Evolutionary conservation across 495 filamentous ascomycete genomes (phyloP), one percentile per base, ranked within the genome.

Genomic region (Aeminium ludgeri): DNA sequence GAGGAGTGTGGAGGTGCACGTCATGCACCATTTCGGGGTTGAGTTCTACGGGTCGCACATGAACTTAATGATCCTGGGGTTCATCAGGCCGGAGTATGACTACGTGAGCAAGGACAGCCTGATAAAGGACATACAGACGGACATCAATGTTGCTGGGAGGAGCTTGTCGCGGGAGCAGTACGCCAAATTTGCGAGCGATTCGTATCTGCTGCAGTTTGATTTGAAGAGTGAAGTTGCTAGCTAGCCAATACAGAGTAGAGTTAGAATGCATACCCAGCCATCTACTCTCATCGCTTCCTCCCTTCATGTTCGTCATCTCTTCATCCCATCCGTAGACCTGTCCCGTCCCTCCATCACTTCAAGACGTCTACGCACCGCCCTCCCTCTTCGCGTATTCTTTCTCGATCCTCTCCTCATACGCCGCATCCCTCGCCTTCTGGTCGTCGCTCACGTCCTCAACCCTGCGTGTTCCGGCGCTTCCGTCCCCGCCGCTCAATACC

Each of bases 21-120:
- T 97, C 41, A 68, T 97, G 63, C 77, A 81, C 61, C 49, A 44
- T 44, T 92, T 76, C 65, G 61, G 25, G 45, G 60, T 55, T 30
- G 82, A 95, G 55, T 97, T 97, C 66, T 97, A 97, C 64, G 78
- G 68, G 33, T 70, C 67, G 6, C 64, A 69, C 36, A 78, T 97
- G 65, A 76, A 82, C 37, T 65, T 96, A 5, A 50, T 81, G 17
- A 70, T 97, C 44, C 56, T 86, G 41, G 89, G 89, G 12, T 96
- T 78, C 58, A 84, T 97, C 30, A 73, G 89, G 30, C 77, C 80
- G 10, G 89, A 97, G 55, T 76, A 70, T 52, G 85, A 96, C 59
- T 97, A 97, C 61, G 70, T 76, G 23, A 75, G 70, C 36, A 64
- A 82, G 52, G 86, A 96, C 40, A 76, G 74, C 19, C 57, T 97